Percentiles rank a stretch among this genome's conserved stretches.
Evolutionary conservation across 805 yeast genomes (phyloP).

Genomic region (Saccharomycopsis olivae): DNA sequence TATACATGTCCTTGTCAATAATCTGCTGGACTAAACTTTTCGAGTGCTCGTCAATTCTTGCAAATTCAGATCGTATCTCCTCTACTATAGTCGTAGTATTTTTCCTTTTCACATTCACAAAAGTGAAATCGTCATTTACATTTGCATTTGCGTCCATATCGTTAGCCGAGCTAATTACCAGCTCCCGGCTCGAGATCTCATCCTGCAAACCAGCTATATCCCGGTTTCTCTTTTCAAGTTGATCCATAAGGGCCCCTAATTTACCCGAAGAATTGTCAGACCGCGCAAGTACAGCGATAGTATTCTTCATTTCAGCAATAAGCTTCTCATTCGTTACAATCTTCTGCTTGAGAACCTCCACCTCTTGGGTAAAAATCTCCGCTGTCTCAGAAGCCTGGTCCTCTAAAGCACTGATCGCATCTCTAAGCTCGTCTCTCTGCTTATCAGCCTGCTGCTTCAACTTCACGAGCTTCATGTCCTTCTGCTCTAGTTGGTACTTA

Average conservation of each 20-base stretch:
- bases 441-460: conserved; percentile 38
- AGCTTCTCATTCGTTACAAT: no score
- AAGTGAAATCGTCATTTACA: neutral
- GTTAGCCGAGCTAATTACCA: no score
- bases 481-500: conserved; percentile 31
- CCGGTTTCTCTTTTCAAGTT: no score
- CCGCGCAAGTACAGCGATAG: no score
- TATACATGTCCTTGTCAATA: conserved; percentile 9
- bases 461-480: conserved; percentile 36
- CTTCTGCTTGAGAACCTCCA: conserved; percentile 20
- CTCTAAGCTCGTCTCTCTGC: conserved; percentile 50
- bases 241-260: no score
- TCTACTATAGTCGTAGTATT: neutral
- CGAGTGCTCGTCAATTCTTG: neutral
- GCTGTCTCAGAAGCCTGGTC: conserved; percentile 47
- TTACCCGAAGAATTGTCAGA: no score
- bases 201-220: no score
- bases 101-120: neutral
- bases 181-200: no score
- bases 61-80: conserved; percentile 2
- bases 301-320: no score
- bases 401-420: conserved; percentile 45
- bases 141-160: no score
- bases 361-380: conserved; percentile 34
- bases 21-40: conserved; percentile 2